phyloP scores from a whole-genome alignment of 139 green algal species.

The Volvox africanus region DNA sequence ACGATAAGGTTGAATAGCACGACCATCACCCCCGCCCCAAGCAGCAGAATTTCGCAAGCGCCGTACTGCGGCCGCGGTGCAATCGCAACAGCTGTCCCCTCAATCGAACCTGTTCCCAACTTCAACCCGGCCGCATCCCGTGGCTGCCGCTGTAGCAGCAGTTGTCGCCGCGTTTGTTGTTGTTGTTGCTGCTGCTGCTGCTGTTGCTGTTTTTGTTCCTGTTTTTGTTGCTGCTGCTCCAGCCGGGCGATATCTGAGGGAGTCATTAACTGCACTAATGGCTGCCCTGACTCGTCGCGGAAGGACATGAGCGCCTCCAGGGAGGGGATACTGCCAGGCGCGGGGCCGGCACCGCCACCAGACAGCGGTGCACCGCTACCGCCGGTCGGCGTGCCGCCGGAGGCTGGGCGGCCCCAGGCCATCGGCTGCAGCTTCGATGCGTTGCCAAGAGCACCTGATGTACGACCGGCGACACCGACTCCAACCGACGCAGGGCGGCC shows the following conservation, averaged over 20 bases:
- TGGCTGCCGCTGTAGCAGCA: not conserved
- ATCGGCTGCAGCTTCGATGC: not conserved
- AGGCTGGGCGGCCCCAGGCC: not conserved
- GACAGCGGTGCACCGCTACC: not conserved
- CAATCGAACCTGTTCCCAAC: not conserved
- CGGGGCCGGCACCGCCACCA: not conserved
- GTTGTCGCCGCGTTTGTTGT: not conserved
- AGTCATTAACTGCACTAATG: not conserved
- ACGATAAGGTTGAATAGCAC: conserved; percentile 35
- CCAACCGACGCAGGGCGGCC: not conserved
- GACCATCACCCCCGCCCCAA: conserved; percentile 35
- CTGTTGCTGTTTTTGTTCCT: conserved; percentile 15
- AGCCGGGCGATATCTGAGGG: not conserved
- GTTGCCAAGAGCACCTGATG: not conserved
- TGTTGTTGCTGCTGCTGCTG: conserved; percentile 29
- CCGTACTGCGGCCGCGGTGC: conserved; percentile 13
- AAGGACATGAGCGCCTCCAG: conserved; percentile 20
- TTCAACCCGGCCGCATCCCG: not conserved
- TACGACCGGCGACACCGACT: not conserved
- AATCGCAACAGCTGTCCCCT: not conserved
- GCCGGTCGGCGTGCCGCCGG: not conserved
- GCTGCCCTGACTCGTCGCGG: conserved; percentile 17
- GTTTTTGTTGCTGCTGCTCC: conserved; percentile 1
- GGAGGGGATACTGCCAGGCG: not conserved
- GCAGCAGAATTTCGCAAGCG: conserved; percentile 17